A percentile compares a stretch with the other conserved stretches of the same genome.
Evolutionary conservation across 495 filamentous ascomycete species (phyloP).

Genomic region (Penicillium verhagenii): DNA sequence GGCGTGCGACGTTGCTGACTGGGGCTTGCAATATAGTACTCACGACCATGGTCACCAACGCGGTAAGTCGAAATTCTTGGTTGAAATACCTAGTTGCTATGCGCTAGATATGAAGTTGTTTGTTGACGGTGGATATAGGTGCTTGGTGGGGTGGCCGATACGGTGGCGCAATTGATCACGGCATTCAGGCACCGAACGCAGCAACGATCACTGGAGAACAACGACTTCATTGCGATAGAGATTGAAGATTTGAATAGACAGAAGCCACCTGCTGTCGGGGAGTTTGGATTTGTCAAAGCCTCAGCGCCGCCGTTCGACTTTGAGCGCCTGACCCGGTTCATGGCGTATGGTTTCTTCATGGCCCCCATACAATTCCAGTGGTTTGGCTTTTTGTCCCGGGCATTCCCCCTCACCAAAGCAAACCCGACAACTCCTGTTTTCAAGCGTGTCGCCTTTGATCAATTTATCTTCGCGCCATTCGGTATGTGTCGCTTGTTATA

Average conservation of each 20-base stretch:
- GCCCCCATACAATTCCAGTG: constrained; percentile 95
- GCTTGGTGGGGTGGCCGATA: constrained; percentile 90
- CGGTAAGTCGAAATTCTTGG: constrained; percentile 53
- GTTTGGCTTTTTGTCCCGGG: constrained; percentile 82
- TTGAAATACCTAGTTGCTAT: background rate
- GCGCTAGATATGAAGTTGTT: background rate
- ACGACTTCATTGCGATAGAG: constrained; percentile 80
- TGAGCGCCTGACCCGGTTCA: constrained; percentile 87
- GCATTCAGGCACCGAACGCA: constrained; percentile 67
- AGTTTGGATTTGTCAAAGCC: constrained; percentile 64
- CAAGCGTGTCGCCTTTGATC: constrained; percentile 89
- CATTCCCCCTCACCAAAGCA: constrained; percentile 81
- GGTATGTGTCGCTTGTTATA: constrained; percentile 47
- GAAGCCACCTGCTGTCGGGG: constrained; percentile 64
- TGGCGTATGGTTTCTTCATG: constrained; percentile 94
- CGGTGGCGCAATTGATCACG: constrained; percentile 90
- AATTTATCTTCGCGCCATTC: constrained; percentile 91
- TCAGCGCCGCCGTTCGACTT: constrained; percentile 90
- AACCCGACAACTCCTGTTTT: constrained; percentile 72
- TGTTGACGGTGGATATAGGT: constrained; percentile 47
- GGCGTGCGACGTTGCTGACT: constrained; percentile 27
- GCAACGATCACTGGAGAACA: constrained; percentile 53
- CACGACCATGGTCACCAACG: constrained; percentile 98
- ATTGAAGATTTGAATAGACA: constrained; percentile 87
- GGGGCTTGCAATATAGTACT: constrained; percentile 57